Evolutionary conservation across 495 filamentous ascomycete genomes (phyloP).

Genomic region (Saxophila tyrrhenica): DNA sequence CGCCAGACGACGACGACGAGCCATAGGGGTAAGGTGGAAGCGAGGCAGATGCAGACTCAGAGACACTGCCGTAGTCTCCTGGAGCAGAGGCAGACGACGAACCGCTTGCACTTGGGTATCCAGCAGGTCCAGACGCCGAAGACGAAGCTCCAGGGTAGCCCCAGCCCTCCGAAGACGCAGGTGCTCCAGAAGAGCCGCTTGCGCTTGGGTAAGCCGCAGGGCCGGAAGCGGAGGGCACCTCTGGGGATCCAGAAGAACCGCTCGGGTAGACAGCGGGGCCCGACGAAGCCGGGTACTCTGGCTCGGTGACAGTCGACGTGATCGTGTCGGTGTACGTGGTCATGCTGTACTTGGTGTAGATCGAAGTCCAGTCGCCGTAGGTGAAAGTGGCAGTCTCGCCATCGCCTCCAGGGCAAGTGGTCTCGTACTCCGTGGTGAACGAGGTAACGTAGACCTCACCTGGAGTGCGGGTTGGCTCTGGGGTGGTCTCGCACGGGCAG

Average conservation of each 20-base stretch:
- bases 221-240: background rate
- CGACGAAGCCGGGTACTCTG: background rate
- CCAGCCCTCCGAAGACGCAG: background rate
- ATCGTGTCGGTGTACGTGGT: background rate
- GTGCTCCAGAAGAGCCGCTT: background rate
- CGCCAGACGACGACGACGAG: too few species aligned
- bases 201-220: background rate
- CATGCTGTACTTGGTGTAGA: background rate
- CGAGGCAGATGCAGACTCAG: background rate
- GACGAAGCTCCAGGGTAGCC: background rate
- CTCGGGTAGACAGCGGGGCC: background rate
- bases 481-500: background rate
- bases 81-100: background rate
- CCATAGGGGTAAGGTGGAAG: background rate
- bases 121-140: background rate
- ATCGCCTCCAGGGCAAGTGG: background rate
- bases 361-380: background rate
- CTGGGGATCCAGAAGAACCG: background rate
- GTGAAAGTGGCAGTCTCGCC: background rate
- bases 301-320: background rate
- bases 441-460: background rate
- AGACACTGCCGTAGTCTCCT: background rate
- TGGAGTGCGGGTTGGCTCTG: background rate
- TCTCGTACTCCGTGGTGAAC: conserved; percentile 1
- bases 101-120: background rate